phyloP scores from a whole-genome alignment of 176 grass and related monocot species.

The Avena insularis region DNA sequence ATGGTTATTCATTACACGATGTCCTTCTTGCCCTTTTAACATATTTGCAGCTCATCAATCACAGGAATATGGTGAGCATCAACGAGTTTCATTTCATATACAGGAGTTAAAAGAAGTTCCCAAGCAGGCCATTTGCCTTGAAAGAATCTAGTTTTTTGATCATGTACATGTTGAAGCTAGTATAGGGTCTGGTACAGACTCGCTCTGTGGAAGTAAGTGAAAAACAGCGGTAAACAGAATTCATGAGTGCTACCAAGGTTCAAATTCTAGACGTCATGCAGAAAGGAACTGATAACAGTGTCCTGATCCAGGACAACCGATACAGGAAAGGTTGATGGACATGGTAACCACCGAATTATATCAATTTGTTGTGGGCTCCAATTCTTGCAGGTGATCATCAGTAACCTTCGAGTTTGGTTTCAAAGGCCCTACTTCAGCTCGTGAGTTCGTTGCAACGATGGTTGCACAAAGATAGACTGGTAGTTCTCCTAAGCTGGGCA shows the following conservation, averaged over 20 bases:
- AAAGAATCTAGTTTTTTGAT: conserved; percentile 25
- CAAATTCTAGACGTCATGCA: background rate
- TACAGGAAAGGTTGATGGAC: conserved; percentile 1
- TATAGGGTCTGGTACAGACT: background rate
- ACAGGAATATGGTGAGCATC: conserved; percentile 19
- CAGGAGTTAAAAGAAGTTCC: background rate
- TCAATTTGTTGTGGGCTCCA: background rate
- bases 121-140: background rate
- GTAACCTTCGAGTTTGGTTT: background rate
- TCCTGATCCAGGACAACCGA: background rate
- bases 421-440: background rate
- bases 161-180: background rate
- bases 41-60: background rate
- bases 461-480: background rate
- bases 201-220: background rate
- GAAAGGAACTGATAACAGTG: background rate
- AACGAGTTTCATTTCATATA: too few species aligned
- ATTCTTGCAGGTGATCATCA: background rate
- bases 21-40: background rate
- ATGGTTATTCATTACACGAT: background rate
- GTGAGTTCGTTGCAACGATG: background rate
- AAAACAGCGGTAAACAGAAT: background rate
- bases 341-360: background rate
- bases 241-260: background rate
- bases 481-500: background rate